phyloP scores from a whole-genome alignment of 2,329 filamentous ascomycete species.

The Chalara sp. region DNA sequence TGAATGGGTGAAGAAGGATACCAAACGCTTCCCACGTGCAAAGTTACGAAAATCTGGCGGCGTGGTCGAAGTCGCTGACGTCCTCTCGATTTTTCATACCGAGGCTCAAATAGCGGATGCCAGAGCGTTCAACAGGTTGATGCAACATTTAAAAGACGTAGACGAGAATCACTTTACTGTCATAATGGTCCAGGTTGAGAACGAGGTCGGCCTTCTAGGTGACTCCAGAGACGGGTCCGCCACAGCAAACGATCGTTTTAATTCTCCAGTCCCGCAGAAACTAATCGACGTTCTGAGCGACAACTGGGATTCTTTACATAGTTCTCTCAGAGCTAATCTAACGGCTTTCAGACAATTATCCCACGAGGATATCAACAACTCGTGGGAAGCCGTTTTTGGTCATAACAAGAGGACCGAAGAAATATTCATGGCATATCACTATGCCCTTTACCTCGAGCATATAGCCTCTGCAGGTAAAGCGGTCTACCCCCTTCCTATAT shows the following conservation, averaged over 20 bases:
- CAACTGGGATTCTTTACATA: conserved; percentile 23
- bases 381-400: conserved; percentile 36
- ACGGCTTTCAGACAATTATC: conserved; percentile 1
- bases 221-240: conserved; percentile 42
- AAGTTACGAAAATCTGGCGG: conserved; percentile 23
- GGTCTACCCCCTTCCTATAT: conserved; percentile 35
- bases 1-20: conserved; percentile 31
- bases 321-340: conserved; percentile 11
- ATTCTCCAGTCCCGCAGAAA: conserved; percentile 29
- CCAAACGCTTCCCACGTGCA: conserved; percentile 24
- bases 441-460: conserved; percentile 33
- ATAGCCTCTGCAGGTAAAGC: conserved; percentile 35
- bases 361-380: neutral
- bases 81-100: conserved; percentile 31
- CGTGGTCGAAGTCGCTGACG: conserved; percentile 24
- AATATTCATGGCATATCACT: conserved; percentile 42
- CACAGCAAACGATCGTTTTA: conserved; percentile 35
- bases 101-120: conserved; percentile 31
- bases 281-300: conserved; percentile 25
- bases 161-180: conserved; percentile 41
- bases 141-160: conserved; percentile 35
- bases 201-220: conserved; percentile 44
- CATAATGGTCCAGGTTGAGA: conserved; percentile 52
- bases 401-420: conserved; percentile 32
- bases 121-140: conserved; percentile 32